Evolutionary conservation across 306 rosid species (phyloP).

Genomic region (Ammopiptanthus mongolicus): DNA sequence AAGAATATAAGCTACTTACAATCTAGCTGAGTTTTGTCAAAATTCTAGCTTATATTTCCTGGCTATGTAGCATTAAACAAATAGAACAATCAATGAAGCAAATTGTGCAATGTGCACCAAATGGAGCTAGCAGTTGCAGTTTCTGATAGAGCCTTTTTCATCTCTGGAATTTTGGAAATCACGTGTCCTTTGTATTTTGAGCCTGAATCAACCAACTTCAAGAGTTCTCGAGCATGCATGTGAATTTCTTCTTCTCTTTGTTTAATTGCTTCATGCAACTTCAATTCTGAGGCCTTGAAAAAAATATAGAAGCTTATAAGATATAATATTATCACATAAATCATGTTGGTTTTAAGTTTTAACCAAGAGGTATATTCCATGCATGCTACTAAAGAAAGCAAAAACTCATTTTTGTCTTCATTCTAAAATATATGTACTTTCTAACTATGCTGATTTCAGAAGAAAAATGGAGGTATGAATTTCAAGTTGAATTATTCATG

Average conservation of each 20-base stretch:
- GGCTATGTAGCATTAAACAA: too few relatives aligned
- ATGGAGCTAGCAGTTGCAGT: conserved; percentile 40
- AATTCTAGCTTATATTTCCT: too few relatives aligned
- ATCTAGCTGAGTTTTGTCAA: background rate
- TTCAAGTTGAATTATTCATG: background rate
- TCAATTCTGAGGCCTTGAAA: conserved; percentile 53
- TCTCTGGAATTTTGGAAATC: conserved; percentile 49
- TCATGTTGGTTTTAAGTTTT: background rate
- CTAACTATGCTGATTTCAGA: background rate
- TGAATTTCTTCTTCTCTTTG: conserved; percentile 63
- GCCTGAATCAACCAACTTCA: conserved; percentile 49
- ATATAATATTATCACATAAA: background rate
- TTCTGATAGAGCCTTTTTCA: conserved; percentile 51
- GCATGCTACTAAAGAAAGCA: background rate
- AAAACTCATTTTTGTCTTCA: background rate
- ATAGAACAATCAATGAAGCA: background rate
- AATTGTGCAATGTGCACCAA: background rate
- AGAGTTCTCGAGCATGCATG: conserved; percentile 41
- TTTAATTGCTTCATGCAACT: conserved; percentile 55
- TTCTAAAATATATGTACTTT: background rate
- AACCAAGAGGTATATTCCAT: background rate
- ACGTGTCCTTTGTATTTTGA: conserved; percentile 56
- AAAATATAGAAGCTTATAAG: conserved; percentile 20
- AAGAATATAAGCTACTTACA: too few relatives aligned
- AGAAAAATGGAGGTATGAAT: background rate